A percentile compares a stretch with the other conserved stretches of the same genome.
Evolutionary conservation across 805 yeast species (phyloP).

Genomic region (Candida tallmaniae): DNA sequence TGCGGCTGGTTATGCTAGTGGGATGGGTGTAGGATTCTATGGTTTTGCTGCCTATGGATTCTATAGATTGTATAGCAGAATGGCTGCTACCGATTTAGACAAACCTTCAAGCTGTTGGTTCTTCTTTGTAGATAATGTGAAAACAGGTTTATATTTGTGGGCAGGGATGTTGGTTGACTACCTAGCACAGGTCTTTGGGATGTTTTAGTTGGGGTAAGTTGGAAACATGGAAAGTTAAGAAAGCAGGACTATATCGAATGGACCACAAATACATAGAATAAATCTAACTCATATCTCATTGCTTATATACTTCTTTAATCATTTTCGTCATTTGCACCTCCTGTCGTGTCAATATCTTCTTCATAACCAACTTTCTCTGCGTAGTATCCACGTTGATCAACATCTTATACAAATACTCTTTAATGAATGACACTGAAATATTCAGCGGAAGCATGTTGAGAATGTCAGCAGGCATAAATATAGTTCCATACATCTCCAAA

Average conservation of each 20-base stretch:
- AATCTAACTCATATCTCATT: no score
- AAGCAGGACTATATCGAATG: no score
- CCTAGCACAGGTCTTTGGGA: conserved; percentile 20
- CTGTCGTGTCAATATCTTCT: conserved; percentile 26
- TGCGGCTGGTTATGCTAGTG: conserved; percentile 66
- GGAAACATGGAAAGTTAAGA: no score
- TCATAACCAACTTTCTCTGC: conserved; percentile 15
- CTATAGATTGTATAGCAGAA: conserved; percentile 63
- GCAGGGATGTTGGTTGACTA: conserved; percentile 66
- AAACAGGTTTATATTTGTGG: conserved; percentile 67
- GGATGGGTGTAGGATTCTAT: conserved; percentile 84
- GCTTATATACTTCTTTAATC: conserved; percentile 16
- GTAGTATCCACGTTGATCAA: conserved; percentile 17
- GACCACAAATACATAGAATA: background rate
- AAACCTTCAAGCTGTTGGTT: conserved; percentile 80
- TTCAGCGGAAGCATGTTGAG: conserved; percentile 25
- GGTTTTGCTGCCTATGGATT: conserved; percentile 64
- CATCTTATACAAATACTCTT: conserved; percentile 20
- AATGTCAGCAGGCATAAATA: conserved; percentile 19
- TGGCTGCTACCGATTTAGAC: conserved; percentile 70
- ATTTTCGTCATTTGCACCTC: conserved; percentile 21
- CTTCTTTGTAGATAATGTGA: conserved; percentile 70
- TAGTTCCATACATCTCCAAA: conserved; percentile 18
- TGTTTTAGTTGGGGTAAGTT: conserved; percentile 16
- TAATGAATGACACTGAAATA: conserved; percentile 25